Evolutionary conservation across 2,329 filamentous ascomycete species (phyloP).

Genomic region (Magnaporthales sp.): DNA sequence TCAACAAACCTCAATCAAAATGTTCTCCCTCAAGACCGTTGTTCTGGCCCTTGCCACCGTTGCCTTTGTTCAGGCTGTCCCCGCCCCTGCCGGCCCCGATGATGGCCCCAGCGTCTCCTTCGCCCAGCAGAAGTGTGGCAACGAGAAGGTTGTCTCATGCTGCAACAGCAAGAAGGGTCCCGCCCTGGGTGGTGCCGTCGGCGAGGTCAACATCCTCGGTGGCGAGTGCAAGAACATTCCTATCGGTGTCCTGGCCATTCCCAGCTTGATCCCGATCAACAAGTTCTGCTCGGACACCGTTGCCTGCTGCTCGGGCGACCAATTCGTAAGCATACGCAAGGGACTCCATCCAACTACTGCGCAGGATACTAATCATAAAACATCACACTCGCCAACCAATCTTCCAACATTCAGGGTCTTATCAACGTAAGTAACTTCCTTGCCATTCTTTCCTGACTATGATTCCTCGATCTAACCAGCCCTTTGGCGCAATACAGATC

Average conservation of each 20-base stretch:
- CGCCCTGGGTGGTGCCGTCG: not conserved
- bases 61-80: not conserved
- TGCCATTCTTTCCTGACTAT: no score
- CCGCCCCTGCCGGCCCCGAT: not conserved
- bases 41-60: not conserved
- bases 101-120: not conserved
- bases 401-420: no score
- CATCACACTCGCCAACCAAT: no score
- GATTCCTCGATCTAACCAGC: no score
- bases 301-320: not conserved
- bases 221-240: not conserved
- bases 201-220: not conserved
- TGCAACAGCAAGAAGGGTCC: not conserved
- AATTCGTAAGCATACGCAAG: not conserved
- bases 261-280: not conserved
- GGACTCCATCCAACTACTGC: no score
- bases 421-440: no score
- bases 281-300: not conserved
- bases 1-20: not conserved
- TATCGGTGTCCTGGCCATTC: not conserved
- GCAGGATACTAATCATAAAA: no score
- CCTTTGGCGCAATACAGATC: no score
- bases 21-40: constrained; percentile 1
- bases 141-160: not conserved
- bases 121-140: not conserved